Base-by-base conservation (phyloP, 371 early-diverging fungal genomes). In the Zopfochytrium polystomum region DNA sequence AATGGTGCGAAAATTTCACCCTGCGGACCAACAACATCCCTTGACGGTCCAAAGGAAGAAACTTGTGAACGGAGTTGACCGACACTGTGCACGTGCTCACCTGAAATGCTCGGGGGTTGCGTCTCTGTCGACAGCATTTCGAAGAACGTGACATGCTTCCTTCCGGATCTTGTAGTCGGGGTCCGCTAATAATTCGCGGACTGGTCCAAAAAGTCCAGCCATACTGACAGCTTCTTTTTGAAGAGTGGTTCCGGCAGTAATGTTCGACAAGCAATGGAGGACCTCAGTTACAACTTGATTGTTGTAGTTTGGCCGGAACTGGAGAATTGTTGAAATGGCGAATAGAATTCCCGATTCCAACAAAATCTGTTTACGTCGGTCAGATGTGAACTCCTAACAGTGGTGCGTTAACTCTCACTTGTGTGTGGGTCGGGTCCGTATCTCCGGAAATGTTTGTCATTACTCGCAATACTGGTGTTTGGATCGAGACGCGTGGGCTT, bases 391-490 rank as follows among this genome's bases (percentile, higher is more conserved):
- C 15, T 31, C 1, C 18, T 26, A 15, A 20, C 47, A 32, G 26
- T 20, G 32, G 27, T 30, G 5, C 1, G n/a, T 30, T 22, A 26
- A 22, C 38, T 20, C 51, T 26, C 35, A 64, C 65, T 30, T 68
- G 47, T 15, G 60, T 68, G 30, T 64, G 60, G 0, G 20, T 33
- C 3, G 52, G 60, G 34, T 69, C 49, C 11, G 38, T 46, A 18
- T 63, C 69, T 25, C 62, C 62, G 6, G 69, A 57, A 22, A 69
- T 62, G 32, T 69, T 69, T 25, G 69, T 69, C 56, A 69, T 55
- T 3, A 55, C 59, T 18, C 69, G 60, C 13, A 69, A 49, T 23
- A 69, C 65, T 13, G 69, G 69, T 15, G 55, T 69, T 31, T 56
- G 62, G 2, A 69, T 25, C 20, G 22, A 15, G 7, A 49, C 22